phyloP scores from a whole-genome alignment of 305 asterid species.

The Coffea humblotiana region DNA sequence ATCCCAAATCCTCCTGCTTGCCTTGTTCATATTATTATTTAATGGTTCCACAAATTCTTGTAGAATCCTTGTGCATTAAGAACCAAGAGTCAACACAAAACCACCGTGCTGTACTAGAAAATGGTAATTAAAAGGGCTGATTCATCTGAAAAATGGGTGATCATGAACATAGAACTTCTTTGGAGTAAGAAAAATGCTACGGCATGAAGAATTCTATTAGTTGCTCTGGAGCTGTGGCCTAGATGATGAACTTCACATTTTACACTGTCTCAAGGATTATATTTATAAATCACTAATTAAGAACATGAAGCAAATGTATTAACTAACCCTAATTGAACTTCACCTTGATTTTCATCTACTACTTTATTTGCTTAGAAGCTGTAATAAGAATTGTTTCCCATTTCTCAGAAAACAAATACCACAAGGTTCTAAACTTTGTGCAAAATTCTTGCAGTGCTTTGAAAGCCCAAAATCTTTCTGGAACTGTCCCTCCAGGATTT shows the following conservation, averaged over 20 bases:
- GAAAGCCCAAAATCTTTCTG: slow-evolving; percentile 77
- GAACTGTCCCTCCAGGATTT: slow-evolving; percentile 63
- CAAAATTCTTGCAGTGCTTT: slow-evolving; percentile 54
- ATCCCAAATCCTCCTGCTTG: no score
- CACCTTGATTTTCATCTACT: background rate
- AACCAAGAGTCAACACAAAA: background rate
- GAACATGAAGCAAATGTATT: background rate
- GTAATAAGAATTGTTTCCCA: background rate
- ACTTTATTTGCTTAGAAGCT: background rate
- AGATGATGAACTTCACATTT: background rate
- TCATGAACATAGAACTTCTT: background rate
- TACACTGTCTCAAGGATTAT: background rate
- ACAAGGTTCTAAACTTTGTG: background rate
- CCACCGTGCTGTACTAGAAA: background rate
- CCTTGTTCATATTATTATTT: no score
- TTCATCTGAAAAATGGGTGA: background rate
- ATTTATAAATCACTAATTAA: no score
- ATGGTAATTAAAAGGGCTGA: background rate
- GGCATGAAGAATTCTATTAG: no score
- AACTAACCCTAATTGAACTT: background rate
- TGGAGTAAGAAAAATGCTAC: background rate
- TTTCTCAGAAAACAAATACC: background rate
- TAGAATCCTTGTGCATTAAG: background rate
- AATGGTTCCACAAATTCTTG: no score
- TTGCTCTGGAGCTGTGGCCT: background rate